Conservation (phyloP, 331 rosid genomes). For the Quercus phellos region DNA sequence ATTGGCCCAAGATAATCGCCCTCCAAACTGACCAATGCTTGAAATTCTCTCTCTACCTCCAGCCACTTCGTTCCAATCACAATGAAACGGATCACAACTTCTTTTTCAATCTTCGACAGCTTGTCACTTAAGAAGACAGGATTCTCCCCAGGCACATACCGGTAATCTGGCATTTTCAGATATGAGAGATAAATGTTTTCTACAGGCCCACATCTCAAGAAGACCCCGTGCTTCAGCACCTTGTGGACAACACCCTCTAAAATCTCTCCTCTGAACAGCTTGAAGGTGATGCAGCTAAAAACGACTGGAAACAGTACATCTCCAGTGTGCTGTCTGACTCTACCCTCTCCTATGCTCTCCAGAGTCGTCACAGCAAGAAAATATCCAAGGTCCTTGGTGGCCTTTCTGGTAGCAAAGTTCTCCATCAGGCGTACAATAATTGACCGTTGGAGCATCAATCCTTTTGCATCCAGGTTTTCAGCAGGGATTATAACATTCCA, state of each 20-base stretch:
- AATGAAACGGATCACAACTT: constrained; percentile 47
- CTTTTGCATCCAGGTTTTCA: constrained; percentile 49
- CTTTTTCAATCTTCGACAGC: constrained; percentile 60
- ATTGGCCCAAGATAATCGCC: constrained; percentile 81
- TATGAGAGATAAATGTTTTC: constrained; percentile 63
- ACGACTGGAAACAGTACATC: constrained; percentile 78
- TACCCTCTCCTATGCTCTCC: constrained; percentile 77
- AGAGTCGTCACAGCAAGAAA: constrained; percentile 65
- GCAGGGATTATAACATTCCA: constrained; percentile 82
- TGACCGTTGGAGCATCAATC: constrained; percentile 65
- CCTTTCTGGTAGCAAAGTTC: constrained; percentile 64
- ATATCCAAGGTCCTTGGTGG: constrained; percentile 74
- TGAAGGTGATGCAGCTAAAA: constrained; percentile 69
- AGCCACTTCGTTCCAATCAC: constrained; percentile 90
- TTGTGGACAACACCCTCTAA: constrained; percentile 74
- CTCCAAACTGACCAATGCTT: constrained; percentile 82
- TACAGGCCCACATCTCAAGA: constrained; percentile 75
- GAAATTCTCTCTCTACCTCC: constrained; percentile 84
- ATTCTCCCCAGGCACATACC: constrained; percentile 61
- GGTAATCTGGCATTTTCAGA: constrained; percentile 68
- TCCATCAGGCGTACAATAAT: constrained; percentile 52
- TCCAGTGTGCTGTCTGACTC: constrained; percentile 65
- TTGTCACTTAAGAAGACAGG: constrained; percentile 53
- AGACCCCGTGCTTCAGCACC: constrained; percentile 83
- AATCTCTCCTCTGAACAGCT: constrained; percentile 74